Base-by-base conservation (phyloP, 192 early-diverging fungal genomes). In the Linnemannia hyalina region DNA sequence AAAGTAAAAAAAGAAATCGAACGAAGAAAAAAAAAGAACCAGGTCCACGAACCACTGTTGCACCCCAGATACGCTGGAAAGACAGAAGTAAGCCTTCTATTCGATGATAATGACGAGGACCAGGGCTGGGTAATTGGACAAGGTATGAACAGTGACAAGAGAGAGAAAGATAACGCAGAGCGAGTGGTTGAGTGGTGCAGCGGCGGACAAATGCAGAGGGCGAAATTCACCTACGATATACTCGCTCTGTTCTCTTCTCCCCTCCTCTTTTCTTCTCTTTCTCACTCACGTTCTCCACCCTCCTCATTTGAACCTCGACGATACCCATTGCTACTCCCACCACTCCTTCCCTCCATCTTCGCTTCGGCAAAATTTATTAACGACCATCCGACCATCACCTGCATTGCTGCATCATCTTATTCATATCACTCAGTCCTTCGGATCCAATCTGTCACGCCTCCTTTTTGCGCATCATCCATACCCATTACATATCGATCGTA, bases 351-450 rank as follows among this genome's bases (percentile, higher is more conserved):
- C n/a, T 65, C 29, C 29, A 29, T 65, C 60, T 29, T 35, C 60
- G 26, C 60, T 65, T 65, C 60, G 60, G 60, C 60, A 65, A 29
- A 29, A 65, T 65, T 65, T 65, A 65, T 15, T 32, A 65, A 65
- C 26, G 29, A 65, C 26, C n/a, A 8, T 15, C 29, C 60, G 29
- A 15, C 23, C n/a, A 11, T 32, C 13, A 15, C 4, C 29, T 65
- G 60, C 60, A 65, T 15, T 32, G 11, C 60, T 32, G 60, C 60
- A 65, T 65, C 60, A 65, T 32, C 29, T 2, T 29, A 11, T 32
- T 65, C 60, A 11, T 65, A 29, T 65, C 60, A 65, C 26, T 65
- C 60, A 29, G 26, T 2, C 26, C 60, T 32, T 26, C 29, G 26
- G n/a, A 65, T 29, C 29, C 60, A 29, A 20, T 23, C 18, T 40